A percentile compares a stretch with the other conserved stretches of the same genome.
phyloP scores from a whole-genome alignment of 2,329 filamentous ascomycete species.

The Stachybotrys chlorohalonatus region DNA sequence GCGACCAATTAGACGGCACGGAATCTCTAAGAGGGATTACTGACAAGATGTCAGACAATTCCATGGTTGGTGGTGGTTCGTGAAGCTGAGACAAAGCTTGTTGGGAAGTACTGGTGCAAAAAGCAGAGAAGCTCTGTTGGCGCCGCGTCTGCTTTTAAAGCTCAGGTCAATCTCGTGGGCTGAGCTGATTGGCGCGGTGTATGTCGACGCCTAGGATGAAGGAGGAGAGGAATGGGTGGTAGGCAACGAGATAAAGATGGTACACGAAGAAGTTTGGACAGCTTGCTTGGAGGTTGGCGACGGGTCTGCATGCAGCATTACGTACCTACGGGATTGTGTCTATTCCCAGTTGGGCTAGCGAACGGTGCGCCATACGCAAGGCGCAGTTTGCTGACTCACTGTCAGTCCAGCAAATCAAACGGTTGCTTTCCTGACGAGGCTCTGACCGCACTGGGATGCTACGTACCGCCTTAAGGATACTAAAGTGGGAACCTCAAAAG shows the following conservation, averaged over 20 bases:
- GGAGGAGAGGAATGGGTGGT: not conserved
- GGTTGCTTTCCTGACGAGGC: not conserved
- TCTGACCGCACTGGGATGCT: not conserved
- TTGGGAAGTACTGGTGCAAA: not conserved
- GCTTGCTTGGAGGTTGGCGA: not conserved
- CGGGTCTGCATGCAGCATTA: not conserved
- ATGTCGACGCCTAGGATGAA: not conserved
- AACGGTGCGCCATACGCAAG: no score
- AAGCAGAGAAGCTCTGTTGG: not conserved
- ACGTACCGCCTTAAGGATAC: not conserved
- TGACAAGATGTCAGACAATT: constrained; percentile 88
- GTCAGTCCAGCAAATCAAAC: not conserved
- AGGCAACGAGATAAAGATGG: constrained; percentile 5
- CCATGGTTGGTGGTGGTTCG: constrained; percentile 47
- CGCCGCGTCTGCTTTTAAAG: not conserved
- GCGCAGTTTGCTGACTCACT: not conserved
- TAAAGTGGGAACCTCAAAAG: no score
- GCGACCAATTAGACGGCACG: constrained; percentile 8
- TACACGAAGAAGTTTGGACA: constrained; percentile 3
- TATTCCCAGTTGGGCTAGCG: not conserved
- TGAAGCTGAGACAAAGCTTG: not conserved
- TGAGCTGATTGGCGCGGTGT: not conserved
- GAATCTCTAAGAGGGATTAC: constrained; percentile 19
- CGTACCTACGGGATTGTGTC: not conserved
- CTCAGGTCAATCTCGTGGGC: no score